Evolutionary conservation across 2,329 filamentous ascomycete genomes (phyloP).

Genomic region (Bretziella fagacearum): DNA sequence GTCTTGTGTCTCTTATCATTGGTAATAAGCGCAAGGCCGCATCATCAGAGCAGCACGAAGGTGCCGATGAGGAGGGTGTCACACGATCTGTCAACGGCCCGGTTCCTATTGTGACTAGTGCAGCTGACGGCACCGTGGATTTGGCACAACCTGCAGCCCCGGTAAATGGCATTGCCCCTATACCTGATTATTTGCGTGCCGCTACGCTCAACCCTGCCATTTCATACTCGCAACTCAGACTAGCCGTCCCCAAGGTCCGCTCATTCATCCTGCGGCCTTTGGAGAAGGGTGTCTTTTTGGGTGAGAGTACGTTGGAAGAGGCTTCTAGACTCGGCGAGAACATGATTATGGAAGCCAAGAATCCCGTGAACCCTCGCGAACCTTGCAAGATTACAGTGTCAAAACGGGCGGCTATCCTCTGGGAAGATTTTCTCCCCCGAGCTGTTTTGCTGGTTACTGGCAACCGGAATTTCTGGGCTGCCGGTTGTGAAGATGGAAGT

Average conservation of each 20-base stretch:
- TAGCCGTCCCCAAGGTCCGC: slow-evolving; percentile 77
- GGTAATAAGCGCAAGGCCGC: slow-evolving; percentile 84
- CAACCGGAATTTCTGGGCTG: slow-evolving; percentile 81
- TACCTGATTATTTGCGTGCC: slow-evolving; percentile 71
- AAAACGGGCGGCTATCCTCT: slow-evolving; percentile 63
- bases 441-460: slow-evolving; percentile 81
- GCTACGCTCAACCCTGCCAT: slow-evolving; percentile 73
- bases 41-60: slow-evolving; percentile 48
- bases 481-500: slow-evolving; percentile 81
- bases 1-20: slow-evolving; percentile 66
- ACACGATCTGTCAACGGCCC: slow-evolving; percentile 48
- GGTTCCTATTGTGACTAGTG: slow-evolving; percentile 58
- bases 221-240: slow-evolving; percentile 62
- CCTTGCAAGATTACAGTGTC: slow-evolving; percentile 70
- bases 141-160: slow-evolving; percentile 49
- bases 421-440: slow-evolving; percentile 85
- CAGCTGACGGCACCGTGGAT: slow-evolving; percentile 53
- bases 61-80: slow-evolving; percentile 42
- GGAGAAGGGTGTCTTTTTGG: slow-evolving; percentile 44
- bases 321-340: slow-evolving; percentile 49
- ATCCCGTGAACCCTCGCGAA: slow-evolving; percentile 60
- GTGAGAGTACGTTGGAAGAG: slow-evolving; percentile 38
- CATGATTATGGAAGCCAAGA: slow-evolving; percentile 73
- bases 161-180: slow-evolving; percentile 44
- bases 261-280: slow-evolving; percentile 68